phyloP scores from a whole-genome alignment of 345 rosid species.

The Cardamine resedifolia region DNA sequence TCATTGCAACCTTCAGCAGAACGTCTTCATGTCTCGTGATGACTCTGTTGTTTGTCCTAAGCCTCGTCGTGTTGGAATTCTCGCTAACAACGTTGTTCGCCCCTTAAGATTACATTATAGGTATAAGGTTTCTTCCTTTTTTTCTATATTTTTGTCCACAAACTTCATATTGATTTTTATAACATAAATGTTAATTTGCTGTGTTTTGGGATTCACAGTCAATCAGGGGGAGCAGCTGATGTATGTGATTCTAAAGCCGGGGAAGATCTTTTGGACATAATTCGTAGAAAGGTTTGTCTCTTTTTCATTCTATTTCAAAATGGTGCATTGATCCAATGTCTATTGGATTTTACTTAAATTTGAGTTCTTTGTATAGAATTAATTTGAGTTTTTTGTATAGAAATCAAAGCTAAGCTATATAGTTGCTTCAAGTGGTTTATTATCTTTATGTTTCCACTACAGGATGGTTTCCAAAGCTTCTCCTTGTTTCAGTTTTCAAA shows the following conservation, averaged over 20 bases:
- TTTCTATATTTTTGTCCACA: neutral
- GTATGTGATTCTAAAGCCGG: constrained; percentile 54
- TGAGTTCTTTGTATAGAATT: neutral
- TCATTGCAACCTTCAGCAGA: constrained; percentile 71
- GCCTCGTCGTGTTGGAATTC: constrained; percentile 68
- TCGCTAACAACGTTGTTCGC: constrained; percentile 42
- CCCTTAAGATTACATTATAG: constrained; percentile 57
- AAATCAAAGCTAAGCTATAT: neutral
- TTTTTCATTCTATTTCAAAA: neutral
- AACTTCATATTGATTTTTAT: neutral
- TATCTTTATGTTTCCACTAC: neutral
- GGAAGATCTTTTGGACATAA: constrained; percentile 64
- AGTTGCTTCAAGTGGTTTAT: neutral
- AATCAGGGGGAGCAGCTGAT: constrained; percentile 40
- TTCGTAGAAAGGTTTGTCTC: constrained; percentile 52
- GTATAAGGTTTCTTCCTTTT: constrained; percentile 39
- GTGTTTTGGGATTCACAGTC: constrained; percentile 22
- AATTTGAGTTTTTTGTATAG: neutral
- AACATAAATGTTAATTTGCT: neutral
- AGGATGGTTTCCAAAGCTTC: neutral
- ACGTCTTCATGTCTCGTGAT: constrained; percentile 57
- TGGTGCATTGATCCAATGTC: neutral
- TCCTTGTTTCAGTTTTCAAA: neutral
- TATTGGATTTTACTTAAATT: neutral
- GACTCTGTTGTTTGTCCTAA: constrained; percentile 77